A percentile compares a stretch with the other conserved stretches of the same genome.
Evolutionary conservation across 2,329 filamentous ascomycete species (phyloP).

Genomic region (Aureobasidium zeae): DNA sequence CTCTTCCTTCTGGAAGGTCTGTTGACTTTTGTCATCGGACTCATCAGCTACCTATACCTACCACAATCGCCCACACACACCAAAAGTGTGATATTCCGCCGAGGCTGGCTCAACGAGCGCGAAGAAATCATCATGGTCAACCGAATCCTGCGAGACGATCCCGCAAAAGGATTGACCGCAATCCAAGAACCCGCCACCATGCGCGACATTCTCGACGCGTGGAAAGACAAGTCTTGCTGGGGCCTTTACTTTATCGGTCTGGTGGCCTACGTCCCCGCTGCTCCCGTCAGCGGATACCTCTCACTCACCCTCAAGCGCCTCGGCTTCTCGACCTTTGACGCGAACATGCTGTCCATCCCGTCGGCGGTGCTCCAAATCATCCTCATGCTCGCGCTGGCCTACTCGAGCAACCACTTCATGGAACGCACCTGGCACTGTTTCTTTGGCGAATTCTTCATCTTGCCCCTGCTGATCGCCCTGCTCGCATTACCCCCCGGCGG

Average conservation of each 20-base stretch:
- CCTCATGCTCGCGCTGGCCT: constrained; percentile 47
- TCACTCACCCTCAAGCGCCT: constrained; percentile 49
- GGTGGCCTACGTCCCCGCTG: constrained; percentile 45
- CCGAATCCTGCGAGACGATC: constrained; percentile 17
- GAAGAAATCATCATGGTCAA: constrained; percentile 28
- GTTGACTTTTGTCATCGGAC: constrained; percentile 17
- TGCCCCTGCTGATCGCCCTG: constrained; percentile 45
- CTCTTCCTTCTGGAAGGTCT: constrained; percentile 18
- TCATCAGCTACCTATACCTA: constrained; percentile 23
- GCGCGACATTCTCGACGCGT: constrained; percentile 14
- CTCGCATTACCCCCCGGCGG: constrained; percentile 41
- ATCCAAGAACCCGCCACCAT: constrained; percentile 13
- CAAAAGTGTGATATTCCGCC: constrained; percentile 21
- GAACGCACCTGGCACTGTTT: constrained; percentile 47
- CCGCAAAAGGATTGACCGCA: constrained; percentile 17
- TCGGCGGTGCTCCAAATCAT: constrained; percentile 33
- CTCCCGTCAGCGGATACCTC: constrained; percentile 45
- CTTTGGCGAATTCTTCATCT: constrained; percentile 44
- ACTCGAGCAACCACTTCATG: constrained; percentile 47
- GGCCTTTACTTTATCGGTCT: constrained; percentile 44
- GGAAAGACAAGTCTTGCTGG: constrained; percentile 13
- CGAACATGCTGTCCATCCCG: constrained; percentile 19
- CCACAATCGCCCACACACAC: constrained; percentile 26
- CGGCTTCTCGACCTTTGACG: constrained; percentile 36
- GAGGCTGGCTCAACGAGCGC: constrained; percentile 24